Evolutionary conservation across 768 basidiomycete species (phyloP), one percentile per base, ranked within the genome.

Genomic region (Calocybe cyanea): DNA sequence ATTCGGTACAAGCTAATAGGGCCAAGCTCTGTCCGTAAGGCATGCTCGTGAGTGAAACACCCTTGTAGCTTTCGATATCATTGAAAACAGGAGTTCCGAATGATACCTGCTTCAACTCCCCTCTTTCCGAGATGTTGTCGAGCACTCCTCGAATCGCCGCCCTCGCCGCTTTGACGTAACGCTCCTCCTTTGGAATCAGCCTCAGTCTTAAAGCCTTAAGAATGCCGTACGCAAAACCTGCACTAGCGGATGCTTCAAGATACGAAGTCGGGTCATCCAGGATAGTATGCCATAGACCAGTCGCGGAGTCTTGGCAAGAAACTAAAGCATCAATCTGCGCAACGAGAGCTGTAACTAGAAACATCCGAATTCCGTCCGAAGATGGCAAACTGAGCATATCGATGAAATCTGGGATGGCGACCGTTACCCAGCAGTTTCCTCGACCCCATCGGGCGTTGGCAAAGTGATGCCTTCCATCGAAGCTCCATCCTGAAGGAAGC

Each of bases 21-120:
- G 74, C 76, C 48, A 78, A 59, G 46, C 73, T 75, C 54, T 78
- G 76, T 11, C 78, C 77, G 52, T 78, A 79, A 10, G 77, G 77
- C 77, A 79, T 78, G 41, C 72, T 71, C 18, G 77, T 80, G 54
- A 77, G 62, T n/a, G 71, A 68, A 35, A 79, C 69, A 36, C 68
- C 62, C 54, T 70, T 73, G 57, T 77, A 79, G 44, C 66, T 71
- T 39, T 78, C 71, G 21, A 71, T 52, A 45, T 72, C 58, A 38
- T 67, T 57, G 39, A 78, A 77, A 32, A 79, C 76, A 3, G 72
- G 76, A 5, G 77, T 79, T 20, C 77, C 77, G 51, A 78, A 78
- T 5, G 74, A 76, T 39, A 72, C 70, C 40, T 71, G 63, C 54
- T 60, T 54, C 56, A 77, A 61, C 57, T 78, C 74, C 21, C 76